Percentiles rank a stretch among this genome's conserved stretches.
These are phyloP conservation scores for Rhododendron ferrugineum DNA, from an alignment of 148 eudicot genomes.

Conservation along the genomic window DNA sequence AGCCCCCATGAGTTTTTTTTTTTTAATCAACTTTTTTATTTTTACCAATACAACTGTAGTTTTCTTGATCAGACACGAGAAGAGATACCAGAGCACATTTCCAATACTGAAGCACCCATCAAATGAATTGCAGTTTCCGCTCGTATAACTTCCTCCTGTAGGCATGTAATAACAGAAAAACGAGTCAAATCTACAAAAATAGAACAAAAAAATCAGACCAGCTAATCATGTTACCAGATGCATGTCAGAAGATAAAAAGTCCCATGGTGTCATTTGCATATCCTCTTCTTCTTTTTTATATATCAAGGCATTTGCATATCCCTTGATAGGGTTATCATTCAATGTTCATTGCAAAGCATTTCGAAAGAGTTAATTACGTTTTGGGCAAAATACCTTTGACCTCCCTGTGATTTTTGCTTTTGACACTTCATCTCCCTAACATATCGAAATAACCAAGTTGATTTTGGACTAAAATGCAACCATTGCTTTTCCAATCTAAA, in stretches of 20 bases:
- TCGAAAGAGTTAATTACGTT: background rate
- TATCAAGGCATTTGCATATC: background rate
- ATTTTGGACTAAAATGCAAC: background rate
- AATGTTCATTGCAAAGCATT: background rate
- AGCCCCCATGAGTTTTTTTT: background rate
- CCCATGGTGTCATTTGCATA: background rate
- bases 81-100: conserved; percentile 55
- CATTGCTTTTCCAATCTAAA: background rate
- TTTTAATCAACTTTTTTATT: background rate
- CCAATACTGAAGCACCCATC: conserved; percentile 81
- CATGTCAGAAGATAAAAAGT: background rate
- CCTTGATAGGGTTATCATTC: background rate
- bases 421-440: background rate
- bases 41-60: background rate
- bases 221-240: background rate
- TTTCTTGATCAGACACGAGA: background rate
- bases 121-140: conserved; percentile 71
- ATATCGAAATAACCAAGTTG: background rate
- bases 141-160: conserved; percentile 65
- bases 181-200: background rate
- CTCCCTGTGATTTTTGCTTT: background rate
- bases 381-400: background rate
- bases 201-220: background rate
- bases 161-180: conserved; percentile 14
- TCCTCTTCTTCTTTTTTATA: background rate